Percentiles rank a stretch among this genome's conserved stretches.
These are phyloP conservation scores for Boletus reticuloceps DNA, from an alignment of 768 basidiomycete genomes.

Conservation along the genomic window DNA sequence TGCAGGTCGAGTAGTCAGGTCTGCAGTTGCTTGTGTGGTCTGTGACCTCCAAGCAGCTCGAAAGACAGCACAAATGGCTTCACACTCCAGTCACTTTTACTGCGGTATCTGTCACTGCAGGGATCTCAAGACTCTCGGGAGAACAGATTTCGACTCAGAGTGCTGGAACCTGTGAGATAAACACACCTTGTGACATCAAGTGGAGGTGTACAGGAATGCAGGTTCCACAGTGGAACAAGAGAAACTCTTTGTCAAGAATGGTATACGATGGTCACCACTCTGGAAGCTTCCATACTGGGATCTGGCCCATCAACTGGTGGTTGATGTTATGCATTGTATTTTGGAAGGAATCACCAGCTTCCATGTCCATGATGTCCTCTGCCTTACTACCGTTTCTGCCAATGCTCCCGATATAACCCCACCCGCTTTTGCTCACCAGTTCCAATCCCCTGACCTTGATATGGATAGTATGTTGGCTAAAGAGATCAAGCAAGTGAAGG, in stretches of 20 bases:
- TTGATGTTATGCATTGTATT: no score
- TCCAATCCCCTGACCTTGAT: no score
- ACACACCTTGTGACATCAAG: background rate
- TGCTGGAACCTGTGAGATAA: background rate
- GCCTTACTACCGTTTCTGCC: no score
- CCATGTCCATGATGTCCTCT: no score
- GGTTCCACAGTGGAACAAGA: background rate
- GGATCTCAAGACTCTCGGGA: background rate
- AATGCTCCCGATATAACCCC: no score
- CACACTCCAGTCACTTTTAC: background rate
- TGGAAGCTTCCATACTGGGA: background rate
- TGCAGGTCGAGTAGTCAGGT: background rate
- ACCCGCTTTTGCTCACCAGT: no score
- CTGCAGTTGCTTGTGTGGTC: background rate
- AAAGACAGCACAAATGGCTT: background rate
- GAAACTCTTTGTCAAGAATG: slow-evolving; percentile 8
- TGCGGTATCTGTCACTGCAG: background rate
- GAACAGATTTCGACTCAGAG: background rate
- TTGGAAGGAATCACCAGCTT: no score
- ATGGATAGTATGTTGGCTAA: no score
- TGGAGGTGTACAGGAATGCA: background rate
- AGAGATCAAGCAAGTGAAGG: no score
- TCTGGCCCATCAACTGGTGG: no score
- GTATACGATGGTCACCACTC: no score
- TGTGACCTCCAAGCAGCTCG: background rate